These are phyloP conservation scores for Pseudoturritis turrita DNA, from an alignment of 345 rosid species.

Conservation along the genomic window DNA sequence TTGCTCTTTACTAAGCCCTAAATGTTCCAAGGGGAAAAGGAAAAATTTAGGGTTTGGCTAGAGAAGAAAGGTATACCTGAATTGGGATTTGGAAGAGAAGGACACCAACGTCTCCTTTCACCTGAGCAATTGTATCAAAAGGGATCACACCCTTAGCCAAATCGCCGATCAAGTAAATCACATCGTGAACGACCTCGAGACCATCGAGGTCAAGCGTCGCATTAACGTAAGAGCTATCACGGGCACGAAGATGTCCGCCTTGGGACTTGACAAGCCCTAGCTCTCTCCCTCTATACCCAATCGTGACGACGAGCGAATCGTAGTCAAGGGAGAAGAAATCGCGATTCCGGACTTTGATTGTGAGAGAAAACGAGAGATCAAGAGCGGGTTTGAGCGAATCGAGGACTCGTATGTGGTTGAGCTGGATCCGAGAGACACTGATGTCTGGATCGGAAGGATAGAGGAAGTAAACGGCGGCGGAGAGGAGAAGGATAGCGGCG, in stretches of 20 bases:
- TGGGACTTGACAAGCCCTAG: slow-evolving; percentile 56
- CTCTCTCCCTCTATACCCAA: slow-evolving; percentile 79
- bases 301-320: slow-evolving; percentile 51
- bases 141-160: slow-evolving; percentile 62
- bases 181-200: slow-evolving; percentile 62
- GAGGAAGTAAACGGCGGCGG: slow-evolving; percentile 46
- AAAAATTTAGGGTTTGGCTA: not conserved
- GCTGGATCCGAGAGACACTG: slow-evolving; percentile 45
- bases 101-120: slow-evolving; percentile 58
- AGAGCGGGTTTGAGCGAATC: slow-evolving; percentile 45
- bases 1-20: not conserved
- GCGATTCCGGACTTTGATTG: slow-evolving; percentile 54
- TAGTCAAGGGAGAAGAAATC: slow-evolving; percentile 67
- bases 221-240: slow-evolving; percentile 59
- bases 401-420: slow-evolving; percentile 52
- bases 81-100: slow-evolving; percentile 60
- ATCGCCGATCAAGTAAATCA: slow-evolving; percentile 70
- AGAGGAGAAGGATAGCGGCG: slow-evolving; percentile 45
- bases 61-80: slow-evolving; percentile 37
- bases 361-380: slow-evolving; percentile 63
- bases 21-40: too few species aligned
- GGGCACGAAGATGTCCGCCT: slow-evolving; percentile 57
- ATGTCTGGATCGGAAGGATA: slow-evolving; percentile 73
- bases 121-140: slow-evolving; percentile 52
- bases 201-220: slow-evolving; percentile 80